Base-by-base conservation (phyloP, 306 rosid species). In the Cucurbita moschata region DNA sequence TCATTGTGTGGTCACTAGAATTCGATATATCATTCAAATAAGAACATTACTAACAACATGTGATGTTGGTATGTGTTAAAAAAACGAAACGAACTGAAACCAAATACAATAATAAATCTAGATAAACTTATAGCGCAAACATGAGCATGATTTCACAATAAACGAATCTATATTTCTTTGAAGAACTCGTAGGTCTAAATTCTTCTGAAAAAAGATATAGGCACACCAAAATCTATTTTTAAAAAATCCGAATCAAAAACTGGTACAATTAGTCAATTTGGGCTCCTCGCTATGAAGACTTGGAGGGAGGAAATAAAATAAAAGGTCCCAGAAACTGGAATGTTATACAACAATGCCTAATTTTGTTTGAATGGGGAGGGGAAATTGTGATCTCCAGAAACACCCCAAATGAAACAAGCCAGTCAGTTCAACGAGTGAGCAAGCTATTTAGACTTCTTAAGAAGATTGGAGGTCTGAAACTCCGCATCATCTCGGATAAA, bases 401-500 rank as follows among this genome's bases (percentile, higher is more conserved):
- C 74, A 69, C 59, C 58, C 73, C 42, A 14, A 46, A 50, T 47
- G 59, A 13, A 68, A 68, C 57, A 47, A 63, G 10, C 23, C 70
- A 64, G 23, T 47, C 13, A 9, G 50, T 40, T 18, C 53, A 40
- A 46, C 49, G 49, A 26, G 30, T 4, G 56, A 61, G 79, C 49
- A 83, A 52, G 70, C 77, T 90, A 90, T 76, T 86, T 87, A 71
- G 88, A 84, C 77, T 90, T 94, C 84, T 87, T 87, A 14, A 81
- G 59, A 69, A 76, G 77, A 69, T 44, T 54, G 21, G 85, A 77
- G 74, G 92, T 82, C 46, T 40, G 62, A 57, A 87, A 81, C 80
- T 77, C 76, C 13, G 88, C 92, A 78, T 92, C 97, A 16, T 89
- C 96, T 77, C 83, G 79, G 58, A 83, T 79, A 69, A 92, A 92